Conservation (phyloP, 192 early-diverging fungal genomes). For the Lobulomyces angularis region DNA sequence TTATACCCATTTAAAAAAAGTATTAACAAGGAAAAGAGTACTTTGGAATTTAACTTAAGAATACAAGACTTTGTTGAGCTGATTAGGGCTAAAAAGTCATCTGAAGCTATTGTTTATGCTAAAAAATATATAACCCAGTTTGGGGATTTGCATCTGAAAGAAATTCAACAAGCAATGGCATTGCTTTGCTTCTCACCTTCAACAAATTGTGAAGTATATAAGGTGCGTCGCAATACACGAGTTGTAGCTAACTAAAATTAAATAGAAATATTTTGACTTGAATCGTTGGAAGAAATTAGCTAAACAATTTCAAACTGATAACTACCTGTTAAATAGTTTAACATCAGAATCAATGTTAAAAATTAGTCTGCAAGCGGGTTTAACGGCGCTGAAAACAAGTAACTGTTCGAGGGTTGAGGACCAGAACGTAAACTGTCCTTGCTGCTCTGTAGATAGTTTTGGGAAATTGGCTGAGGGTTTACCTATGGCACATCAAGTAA, state of each 20-base stretch:
- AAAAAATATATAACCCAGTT: slow-evolving; percentile 72
- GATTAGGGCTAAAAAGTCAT: slow-evolving; percentile 41
- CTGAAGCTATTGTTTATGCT: slow-evolving; percentile 74
- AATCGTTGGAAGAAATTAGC: slow-evolving; percentile 69
- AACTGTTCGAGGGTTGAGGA: slow-evolving; percentile 65
- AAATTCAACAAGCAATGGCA: slow-evolving; percentile 82
- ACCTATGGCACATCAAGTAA: slow-evolving; percentile 88
- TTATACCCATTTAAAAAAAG: neutral
- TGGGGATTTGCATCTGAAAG: slow-evolving; percentile 59
- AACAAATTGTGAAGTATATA: slow-evolving; percentile 73
- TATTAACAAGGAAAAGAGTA: slow-evolving; percentile 48
- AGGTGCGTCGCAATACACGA: slow-evolving; percentile 22
- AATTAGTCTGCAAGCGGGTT: slow-evolving; percentile 85
- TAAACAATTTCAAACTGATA: slow-evolving; percentile 69
- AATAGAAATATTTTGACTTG: slow-evolving; percentile 50
- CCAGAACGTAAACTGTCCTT: slow-evolving; percentile 87
- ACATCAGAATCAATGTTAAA: slow-evolving; percentile 73
- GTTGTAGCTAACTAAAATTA: neutral
- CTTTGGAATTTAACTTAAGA: slow-evolving; percentile 90
- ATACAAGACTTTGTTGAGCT: slow-evolving; percentile 93
- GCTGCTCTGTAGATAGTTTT: slow-evolving; percentile 75
- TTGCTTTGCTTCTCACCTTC: slow-evolving; percentile 69
- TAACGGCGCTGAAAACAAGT: slow-evolving; percentile 85
- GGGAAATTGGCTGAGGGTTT: slow-evolving; percentile 71
- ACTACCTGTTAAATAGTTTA: slow-evolving; percentile 80